Evolutionary conservation across 768 basidiomycete species (phyloP).

Genomic region (Leccinum disarticulatum): DNA sequence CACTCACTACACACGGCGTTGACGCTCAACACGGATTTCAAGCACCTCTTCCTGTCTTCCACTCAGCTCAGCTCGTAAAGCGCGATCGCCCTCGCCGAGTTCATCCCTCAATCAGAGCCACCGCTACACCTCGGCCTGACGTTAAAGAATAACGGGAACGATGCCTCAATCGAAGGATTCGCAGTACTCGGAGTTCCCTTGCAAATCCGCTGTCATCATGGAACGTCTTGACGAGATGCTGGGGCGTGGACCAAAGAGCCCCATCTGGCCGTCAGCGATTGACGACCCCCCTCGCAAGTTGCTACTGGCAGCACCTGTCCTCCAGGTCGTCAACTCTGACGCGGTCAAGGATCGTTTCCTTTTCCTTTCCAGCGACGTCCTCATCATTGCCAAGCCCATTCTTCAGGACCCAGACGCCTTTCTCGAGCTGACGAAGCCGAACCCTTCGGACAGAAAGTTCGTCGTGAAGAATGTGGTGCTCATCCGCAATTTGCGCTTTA

Average conservation of each 20-base stretch:
- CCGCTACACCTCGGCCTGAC: too few relatives aligned
- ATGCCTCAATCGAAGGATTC: conserved; percentile 30
- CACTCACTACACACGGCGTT: too few relatives aligned
- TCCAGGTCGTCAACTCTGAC: conserved; percentile 92
- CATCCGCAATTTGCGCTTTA: conserved; percentile 66
- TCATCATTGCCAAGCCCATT: conserved; percentile 91
- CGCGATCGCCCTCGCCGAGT: too few relatives aligned
- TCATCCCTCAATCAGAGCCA: too few relatives aligned
- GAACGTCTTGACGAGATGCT: conserved; percentile 72
- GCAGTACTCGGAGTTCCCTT: conserved; percentile 51
- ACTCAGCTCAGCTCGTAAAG: too few relatives aligned
- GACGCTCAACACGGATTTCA: too few relatives aligned
- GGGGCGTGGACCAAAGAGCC: conserved; percentile 57
- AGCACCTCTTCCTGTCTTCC: too few relatives aligned
- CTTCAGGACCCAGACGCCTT: conserved; percentile 64
- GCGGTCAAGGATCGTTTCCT: conserved; percentile 95
- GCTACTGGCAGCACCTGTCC: conserved; percentile 78
- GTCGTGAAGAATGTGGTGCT: conserved; percentile 88
- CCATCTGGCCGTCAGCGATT: conserved; percentile 61
- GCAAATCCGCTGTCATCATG: conserved; percentile 55
- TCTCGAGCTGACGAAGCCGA: conserved; percentile 55
- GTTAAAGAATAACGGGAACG: too few relatives aligned
- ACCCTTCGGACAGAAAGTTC: conserved; percentile 69
- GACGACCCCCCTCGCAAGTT: conserved; percentile 89
- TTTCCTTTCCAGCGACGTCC: conserved; percentile 95